A percentile compares a stretch with the other conserved stretches of the same genome.
Evolutionary conservation across 225 moss, liverwort and hornwort genomes (phyloP).

Genomic region (Bryum argenteum): DNA sequence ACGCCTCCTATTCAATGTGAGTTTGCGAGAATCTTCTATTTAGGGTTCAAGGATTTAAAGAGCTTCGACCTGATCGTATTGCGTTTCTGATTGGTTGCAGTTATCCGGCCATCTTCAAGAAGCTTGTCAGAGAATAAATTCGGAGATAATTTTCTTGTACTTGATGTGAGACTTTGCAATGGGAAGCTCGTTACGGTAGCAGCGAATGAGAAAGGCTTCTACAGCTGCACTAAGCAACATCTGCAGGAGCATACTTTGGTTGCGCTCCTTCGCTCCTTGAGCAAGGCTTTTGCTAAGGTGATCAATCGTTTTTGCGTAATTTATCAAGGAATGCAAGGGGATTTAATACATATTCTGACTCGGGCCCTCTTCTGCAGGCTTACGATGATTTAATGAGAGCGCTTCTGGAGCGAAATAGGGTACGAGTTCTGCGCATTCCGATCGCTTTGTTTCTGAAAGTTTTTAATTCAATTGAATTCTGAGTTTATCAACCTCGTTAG

Average conservation of each 20-base stretch:
- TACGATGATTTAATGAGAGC: constrained; percentile 74
- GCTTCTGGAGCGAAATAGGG: constrained; percentile 66
- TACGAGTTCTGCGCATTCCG: constrained; percentile 25
- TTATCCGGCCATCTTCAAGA: constrained; percentile 66
- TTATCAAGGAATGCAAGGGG: neutral
- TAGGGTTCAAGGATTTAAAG: neutral
- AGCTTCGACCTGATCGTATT: constrained; percentile 1
- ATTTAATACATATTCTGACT: neutral
- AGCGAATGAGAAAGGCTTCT: constrained; percentile 53
- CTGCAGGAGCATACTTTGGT: constrained; percentile 56
- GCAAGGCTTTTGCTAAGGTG: constrained; percentile 70
- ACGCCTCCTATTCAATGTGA: constrained; percentile 69
- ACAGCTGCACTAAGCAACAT: constrained; percentile 59
- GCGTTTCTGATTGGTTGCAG: constrained; percentile 31
- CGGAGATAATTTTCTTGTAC: constrained; percentile 52
- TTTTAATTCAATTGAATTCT: too few species aligned
- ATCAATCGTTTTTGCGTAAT: neutral
- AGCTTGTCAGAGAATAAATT: constrained; percentile 46
- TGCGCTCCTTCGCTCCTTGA: constrained; percentile 53
- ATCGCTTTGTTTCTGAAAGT: neutral
- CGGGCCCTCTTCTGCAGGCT: constrained; percentile 49
- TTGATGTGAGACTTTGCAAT: constrained; percentile 75
- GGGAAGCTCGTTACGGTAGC: constrained; percentile 69
- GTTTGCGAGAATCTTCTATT: neutral
- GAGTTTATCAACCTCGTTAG: too few species aligned